phyloP scores from a whole-genome alignment of 2,329 filamentous ascomycete species.

The Sclerotinia minor region DNA sequence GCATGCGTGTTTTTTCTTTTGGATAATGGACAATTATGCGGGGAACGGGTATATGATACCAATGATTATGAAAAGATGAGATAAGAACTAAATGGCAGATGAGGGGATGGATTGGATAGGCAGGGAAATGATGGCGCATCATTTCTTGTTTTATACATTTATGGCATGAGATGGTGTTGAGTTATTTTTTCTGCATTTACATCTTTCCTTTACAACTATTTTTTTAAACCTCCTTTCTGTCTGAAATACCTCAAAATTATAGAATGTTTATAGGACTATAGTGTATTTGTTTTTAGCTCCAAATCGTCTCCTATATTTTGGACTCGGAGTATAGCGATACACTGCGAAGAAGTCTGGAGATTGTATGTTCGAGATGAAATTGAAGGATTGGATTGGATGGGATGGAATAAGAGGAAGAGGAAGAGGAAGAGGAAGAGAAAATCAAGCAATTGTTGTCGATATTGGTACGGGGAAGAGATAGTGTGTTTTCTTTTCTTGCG shows the following conservation, averaged over 20 bases:
- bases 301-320: background rate
- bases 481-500: too few relatives aligned
- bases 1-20: background rate
- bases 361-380: background rate
- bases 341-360: background rate
- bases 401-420: background rate
- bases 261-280: conserved; percentile 17
- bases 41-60: background rate
- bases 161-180: conserved; percentile 15
- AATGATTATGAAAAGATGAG: conserved; percentile 20
- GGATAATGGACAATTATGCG: background rate
- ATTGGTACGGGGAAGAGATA: background rate
- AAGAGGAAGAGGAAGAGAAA: background rate
- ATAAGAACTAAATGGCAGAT: conserved; percentile 11
- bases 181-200: background rate
- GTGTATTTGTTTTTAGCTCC: conserved; percentile 17
- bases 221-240: background rate
- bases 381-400: background rate
- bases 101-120: conserved; percentile 4
- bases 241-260: conserved; percentile 1
- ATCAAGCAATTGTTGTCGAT: background rate
- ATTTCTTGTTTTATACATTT: conserved; percentile 17
- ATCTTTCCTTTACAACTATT: conserved; percentile 1
- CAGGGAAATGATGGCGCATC: conserved; percentile 17
- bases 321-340: conserved; percentile 6